A percentile compares a stretch with the other conserved stretches of the same genome.
Conservation (phyloP, 2,329 filamentous ascomycete species). For the Exophiala aquamarina region DNA sequence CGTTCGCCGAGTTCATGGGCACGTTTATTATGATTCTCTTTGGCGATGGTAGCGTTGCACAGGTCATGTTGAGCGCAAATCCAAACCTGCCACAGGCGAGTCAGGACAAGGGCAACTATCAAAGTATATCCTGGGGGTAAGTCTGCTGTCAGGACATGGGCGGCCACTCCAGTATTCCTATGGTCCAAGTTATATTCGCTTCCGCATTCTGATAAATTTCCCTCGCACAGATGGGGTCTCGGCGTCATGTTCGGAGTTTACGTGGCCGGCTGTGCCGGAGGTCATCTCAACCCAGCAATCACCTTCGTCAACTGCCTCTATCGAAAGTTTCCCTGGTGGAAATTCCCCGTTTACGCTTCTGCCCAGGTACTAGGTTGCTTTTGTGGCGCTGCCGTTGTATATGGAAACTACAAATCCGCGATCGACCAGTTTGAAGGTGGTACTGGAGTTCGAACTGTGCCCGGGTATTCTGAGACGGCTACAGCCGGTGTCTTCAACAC, state of each 20-base stretch:
- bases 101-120: conserved; percentile 36
- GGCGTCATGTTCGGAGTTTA: conserved; percentile 66
- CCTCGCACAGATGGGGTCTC: conserved; percentile 44
- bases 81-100: conserved; percentile 22
- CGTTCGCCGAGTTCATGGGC: conserved; percentile 62
- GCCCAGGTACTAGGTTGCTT: conserved; percentile 65
- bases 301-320: conserved; percentile 64
- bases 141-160: conserved; percentile 21
- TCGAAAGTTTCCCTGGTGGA: conserved; percentile 59
- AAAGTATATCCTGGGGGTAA: conserved; percentile 42
- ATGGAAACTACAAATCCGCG: conserved; percentile 58
- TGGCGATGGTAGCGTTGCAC: conserved; percentile 63
- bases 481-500: conserved; percentile 68
- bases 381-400: conserved; percentile 53
- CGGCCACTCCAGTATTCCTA: neutral
- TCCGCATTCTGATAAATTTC: neutral
- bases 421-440: conserved; percentile 62
- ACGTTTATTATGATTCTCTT: conserved; percentile 63
- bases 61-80: conserved; percentile 54
- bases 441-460: conserved; percentile 57
- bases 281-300: conserved; percentile 65
- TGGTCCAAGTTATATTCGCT: neutral
- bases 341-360: conserved; percentile 61
- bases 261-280: conserved; percentile 53
- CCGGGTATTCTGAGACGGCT: conserved; percentile 51